Evolutionary conservation across 2,329 filamentous ascomycete genomes (phyloP), one percentile per base, ranked within the genome.

Genomic region (Cladosporium sp.): DNA sequence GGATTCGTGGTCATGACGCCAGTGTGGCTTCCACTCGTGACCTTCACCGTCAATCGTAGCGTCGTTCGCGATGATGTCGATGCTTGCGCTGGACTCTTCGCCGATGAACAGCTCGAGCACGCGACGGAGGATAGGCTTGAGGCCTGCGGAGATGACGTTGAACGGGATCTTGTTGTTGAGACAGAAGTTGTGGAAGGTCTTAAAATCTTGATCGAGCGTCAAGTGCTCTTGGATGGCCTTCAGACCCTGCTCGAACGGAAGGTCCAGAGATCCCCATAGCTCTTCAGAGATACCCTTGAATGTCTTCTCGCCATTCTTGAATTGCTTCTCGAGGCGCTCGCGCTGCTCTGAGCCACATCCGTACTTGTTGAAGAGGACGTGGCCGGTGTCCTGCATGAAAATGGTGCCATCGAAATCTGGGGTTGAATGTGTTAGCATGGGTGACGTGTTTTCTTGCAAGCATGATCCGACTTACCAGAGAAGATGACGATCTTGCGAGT

Each of bases 221-320:
- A 86, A 74, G 0, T 73, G 73, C 44, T 79, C 71, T 61, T 82
- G 75, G 78, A 86, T 83, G 31, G 85, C 72, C 51, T 79, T 73
- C 69, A 86, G 86, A 11, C 83, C 83, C 56, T 85, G 79, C 19
- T 84, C 83, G 61, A 86, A 86, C 2, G 83, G 82, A 0, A 86
- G 77, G 56, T 81, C 75, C 8, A 87, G 70, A 0, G 82, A 85
- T 7, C 78, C 80, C 81, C 83, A 86, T 79, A 86, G 85, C 66
- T 86, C 83, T 58, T 86, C 83, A 0, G 82, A 85, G n/a, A 84
- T 82, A 3, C 86, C 83, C 46, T 82, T 76, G 73, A 86, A 86
- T 0, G 81, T 82, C 11, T 83, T 77, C 64, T 84, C 79, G 63
- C 84, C 84, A 3, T 70, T 74, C 61, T 83, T 80, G 68, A 86